Percentiles rank a stretch among this genome's conserved stretches.
Evolutionary conservation across 371 early-diverging fungal species (phyloP).

Genomic region (Rhizopus delemar): DNA sequence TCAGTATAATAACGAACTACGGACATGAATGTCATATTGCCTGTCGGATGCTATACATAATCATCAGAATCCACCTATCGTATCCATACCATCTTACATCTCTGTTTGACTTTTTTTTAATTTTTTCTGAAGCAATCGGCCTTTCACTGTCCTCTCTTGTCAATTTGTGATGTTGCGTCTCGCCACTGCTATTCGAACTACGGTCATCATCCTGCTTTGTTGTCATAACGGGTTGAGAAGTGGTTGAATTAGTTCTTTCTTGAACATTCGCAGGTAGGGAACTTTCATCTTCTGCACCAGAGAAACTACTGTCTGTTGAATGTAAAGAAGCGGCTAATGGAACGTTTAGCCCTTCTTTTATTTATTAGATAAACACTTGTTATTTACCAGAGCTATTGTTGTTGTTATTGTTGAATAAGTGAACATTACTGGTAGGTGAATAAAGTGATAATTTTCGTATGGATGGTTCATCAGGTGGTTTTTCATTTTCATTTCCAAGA

Average conservation of each 20-base stretch:
- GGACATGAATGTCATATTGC: conserved; percentile 37
- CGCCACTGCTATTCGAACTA: conserved; percentile 31
- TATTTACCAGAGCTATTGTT: too few relatives aligned
- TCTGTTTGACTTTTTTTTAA: conserved; percentile 46
- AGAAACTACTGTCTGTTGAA: conserved; percentile 44
- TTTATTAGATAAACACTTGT: too few relatives aligned
- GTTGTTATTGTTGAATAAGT: conserved; percentile 7
- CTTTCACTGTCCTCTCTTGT: conserved; percentile 53
- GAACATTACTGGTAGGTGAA: conserved; percentile 1
- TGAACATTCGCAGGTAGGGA: conserved; percentile 27
- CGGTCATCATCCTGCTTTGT: conserved; percentile 1
- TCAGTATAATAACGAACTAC: conserved; percentile 54
- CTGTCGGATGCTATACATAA: conserved; percentile 27
- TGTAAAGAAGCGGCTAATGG: conserved; percentile 35
- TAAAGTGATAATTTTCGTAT: conserved; percentile 16
- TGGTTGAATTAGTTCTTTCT: conserved; percentile 25
- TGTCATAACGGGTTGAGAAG: conserved; percentile 51
- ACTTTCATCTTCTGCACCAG: conserved; percentile 31
- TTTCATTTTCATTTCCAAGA: conserved; percentile 43
- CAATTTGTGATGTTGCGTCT: conserved; percentile 45
- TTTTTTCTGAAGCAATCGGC: conserved; percentile 56
- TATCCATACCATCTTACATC: conserved; percentile 33
- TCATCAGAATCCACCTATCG: conserved; percentile 30
- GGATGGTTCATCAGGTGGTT: conserved; percentile 27
- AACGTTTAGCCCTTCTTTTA: too few relatives aligned